phyloP scores from a whole-genome alignment of 2,329 filamentous ascomycete species.

The Phialocephala sp. region DNA sequence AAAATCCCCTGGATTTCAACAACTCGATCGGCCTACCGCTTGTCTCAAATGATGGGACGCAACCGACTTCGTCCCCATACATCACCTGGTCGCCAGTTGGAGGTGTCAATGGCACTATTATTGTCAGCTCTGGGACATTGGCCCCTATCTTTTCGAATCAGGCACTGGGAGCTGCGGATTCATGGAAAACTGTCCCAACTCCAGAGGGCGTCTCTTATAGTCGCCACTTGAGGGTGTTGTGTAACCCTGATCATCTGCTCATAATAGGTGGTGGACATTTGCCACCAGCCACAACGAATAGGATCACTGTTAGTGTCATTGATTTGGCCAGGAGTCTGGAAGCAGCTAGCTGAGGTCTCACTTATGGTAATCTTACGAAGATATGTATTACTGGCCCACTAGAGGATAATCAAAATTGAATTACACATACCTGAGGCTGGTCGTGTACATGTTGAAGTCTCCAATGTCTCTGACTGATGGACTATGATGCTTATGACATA shows the following conservation, averaged over 20 bases:
- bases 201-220: conserved; percentile 39
- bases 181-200: conserved; percentile 39
- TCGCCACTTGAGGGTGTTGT: conserved; percentile 39
- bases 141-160: conserved; percentile 40
- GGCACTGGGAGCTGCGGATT: conserved; percentile 36
- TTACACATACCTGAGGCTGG: too few relatives aligned
- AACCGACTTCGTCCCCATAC: conserved; percentile 41
- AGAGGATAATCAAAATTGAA: too few relatives aligned
- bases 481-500: too few relatives aligned
- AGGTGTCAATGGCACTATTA: conserved; percentile 40
- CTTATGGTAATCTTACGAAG: neutral
- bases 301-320: conserved; percentile 41
- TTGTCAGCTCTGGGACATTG: conserved; percentile 37
- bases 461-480: too few relatives aligned
- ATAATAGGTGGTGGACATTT: conserved; percentile 41
- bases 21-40: conserved; percentile 32
- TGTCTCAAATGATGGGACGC: conserved; percentile 35
- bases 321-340: conserved; percentile 35
- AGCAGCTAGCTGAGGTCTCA: conserved; percentile 9
- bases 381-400: neutral
- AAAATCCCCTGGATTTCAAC: conserved; percentile 41
- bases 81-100: conserved; percentile 40
- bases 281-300: conserved; percentile 40
- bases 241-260: conserved; percentile 38
- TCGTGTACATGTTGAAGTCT: too few relatives aligned